Evolutionary conservation across 2,329 filamentous ascomycete genomes (phyloP).

Genomic region (Periconia digitata): DNA sequence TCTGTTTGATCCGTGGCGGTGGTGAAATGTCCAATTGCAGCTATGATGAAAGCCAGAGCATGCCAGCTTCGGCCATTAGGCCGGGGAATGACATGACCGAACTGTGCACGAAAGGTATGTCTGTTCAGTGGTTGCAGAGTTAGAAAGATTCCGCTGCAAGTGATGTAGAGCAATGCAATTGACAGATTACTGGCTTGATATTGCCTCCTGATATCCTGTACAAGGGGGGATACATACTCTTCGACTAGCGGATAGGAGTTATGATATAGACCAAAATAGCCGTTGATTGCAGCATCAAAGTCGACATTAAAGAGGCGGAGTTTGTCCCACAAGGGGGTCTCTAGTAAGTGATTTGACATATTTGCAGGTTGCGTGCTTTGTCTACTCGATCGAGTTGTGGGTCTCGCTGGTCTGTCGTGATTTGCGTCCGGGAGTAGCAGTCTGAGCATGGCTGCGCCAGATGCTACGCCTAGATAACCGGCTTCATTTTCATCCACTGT

Average conservation of each 20-base stretch:
- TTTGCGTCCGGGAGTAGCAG: slow-evolving; percentile 11
- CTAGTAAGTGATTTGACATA: slow-evolving; percentile 28
- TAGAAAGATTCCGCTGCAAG: no score
- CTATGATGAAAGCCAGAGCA: slow-evolving; percentile 6
- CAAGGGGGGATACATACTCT: no score
- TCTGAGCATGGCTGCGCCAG: slow-evolving; percentile 49
- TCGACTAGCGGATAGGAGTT: slow-evolving; percentile 5
- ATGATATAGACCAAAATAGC: slow-evolving; percentile 7
- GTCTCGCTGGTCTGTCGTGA: not conserved
- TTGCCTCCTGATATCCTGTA: no score
- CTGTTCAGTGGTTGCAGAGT: no score
- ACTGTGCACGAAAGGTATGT: slow-evolving; percentile 5
- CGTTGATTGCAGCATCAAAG: slow-evolving; percentile 5
- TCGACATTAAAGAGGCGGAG: slow-evolving; percentile 2
- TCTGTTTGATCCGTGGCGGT: slow-evolving; percentile 4
- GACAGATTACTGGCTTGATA: no score
- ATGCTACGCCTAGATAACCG: slow-evolving; percentile 52
- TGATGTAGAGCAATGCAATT: no score
- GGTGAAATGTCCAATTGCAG: slow-evolving; percentile 6
- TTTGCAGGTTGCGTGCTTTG: not conserved
- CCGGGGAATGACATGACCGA: slow-evolving; percentile 4
- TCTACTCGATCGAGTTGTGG: not conserved
- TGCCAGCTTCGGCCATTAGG: slow-evolving; percentile 7
- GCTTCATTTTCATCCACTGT: slow-evolving; percentile 38
- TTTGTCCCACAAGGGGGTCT: slow-evolving; percentile 6